Evolutionary conservation across 2,329 filamentous ascomycete species (phyloP).

Genomic region (Aspergillus melleus): DNA sequence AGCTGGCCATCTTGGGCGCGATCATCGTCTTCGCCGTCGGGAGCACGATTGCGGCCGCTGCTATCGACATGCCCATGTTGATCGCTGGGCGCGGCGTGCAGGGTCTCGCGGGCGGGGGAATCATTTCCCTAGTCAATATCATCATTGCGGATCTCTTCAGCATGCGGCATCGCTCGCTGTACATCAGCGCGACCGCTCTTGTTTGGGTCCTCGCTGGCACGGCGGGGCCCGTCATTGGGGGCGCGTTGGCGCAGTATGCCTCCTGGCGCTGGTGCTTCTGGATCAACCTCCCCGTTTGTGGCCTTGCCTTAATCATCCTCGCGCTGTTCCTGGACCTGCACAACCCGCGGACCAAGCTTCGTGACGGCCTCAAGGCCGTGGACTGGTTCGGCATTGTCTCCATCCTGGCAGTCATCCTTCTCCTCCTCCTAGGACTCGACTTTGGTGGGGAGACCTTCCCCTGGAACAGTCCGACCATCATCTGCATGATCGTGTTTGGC

Average conservation of each 20-base stretch:
- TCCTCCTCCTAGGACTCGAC: conserved; percentile 54
- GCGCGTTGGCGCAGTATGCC: conserved; percentile 43
- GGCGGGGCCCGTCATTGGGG: conserved; percentile 55
- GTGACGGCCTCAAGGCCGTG: conserved; percentile 50
- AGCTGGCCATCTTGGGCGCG: conserved; percentile 51
- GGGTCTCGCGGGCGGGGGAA: conserved; percentile 53
- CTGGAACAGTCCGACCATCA: conserved; percentile 55
- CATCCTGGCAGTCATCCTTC: conserved; percentile 49
- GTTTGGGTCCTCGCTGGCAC: conserved; percentile 57
- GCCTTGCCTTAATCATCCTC: conserved; percentile 49
- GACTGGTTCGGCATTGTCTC: conserved; percentile 55
- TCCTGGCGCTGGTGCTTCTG: conserved; percentile 57
- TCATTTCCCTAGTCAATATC: conserved; percentile 53
- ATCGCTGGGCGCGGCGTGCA: conserved; percentile 55
- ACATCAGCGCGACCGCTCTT: conserved; percentile 51
- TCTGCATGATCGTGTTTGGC: conserved; percentile 55
- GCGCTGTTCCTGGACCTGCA: conserved; percentile 54
- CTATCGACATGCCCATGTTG: conserved; percentile 51
- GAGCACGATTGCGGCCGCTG: conserved; percentile 51
- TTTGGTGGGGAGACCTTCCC: conserved; percentile 54
- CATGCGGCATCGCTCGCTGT: conserved; percentile 40
- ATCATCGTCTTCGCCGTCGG: conserved; percentile 49
- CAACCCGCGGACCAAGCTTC: conserved; percentile 53
- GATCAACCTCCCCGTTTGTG: conserved; percentile 55
- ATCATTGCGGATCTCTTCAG: conserved; percentile 57